phyloP scores from a whole-genome alignment of 352 stramenopile genomes.

The Phytophthora pistaciae region DNA sequence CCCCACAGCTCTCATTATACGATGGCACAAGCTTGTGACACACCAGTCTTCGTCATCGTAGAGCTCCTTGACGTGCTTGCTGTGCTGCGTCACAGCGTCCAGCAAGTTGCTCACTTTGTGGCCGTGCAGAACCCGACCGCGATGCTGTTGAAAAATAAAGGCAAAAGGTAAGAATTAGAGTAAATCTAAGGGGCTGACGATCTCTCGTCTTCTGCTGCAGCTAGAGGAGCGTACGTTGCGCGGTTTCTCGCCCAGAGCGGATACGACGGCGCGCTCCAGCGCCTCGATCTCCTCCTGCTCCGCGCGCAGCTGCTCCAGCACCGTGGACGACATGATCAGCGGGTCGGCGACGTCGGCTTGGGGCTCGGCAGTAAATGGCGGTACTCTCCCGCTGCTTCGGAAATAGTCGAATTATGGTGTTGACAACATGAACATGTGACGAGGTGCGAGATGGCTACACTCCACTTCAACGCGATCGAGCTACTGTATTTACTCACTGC shows the following conservation, averaged over 20 bases:
- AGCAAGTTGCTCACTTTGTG: constrained; percentile 89
- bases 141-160: constrained; percentile 58
- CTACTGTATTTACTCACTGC: constrained; percentile 4
- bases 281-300: constrained; percentile 86
- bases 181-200: background rate
- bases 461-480: constrained; percentile 1
- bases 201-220: background rate
- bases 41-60: constrained; percentile 88
- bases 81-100: constrained; percentile 74
- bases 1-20: background rate
- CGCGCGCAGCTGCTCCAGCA: constrained; percentile 84
- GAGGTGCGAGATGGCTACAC: constrained; percentile 23
- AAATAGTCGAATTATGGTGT: constrained; percentile 21
- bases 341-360: background rate
- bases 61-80: constrained; percentile 76
- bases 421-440: constrained; percentile 1
- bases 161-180: background rate
- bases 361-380: constrained; percentile 12
- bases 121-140: constrained; percentile 77
- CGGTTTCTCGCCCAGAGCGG: constrained; percentile 80
- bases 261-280: constrained; percentile 76
- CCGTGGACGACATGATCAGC: constrained; percentile 80
- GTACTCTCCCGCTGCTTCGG: constrained; percentile 9
- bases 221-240: constrained; percentile 68
- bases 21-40: constrained; percentile 18